Conservation (phyloP, 2,329 filamentous ascomycete genomes). For the Fonsecaea monophora region DNA sequence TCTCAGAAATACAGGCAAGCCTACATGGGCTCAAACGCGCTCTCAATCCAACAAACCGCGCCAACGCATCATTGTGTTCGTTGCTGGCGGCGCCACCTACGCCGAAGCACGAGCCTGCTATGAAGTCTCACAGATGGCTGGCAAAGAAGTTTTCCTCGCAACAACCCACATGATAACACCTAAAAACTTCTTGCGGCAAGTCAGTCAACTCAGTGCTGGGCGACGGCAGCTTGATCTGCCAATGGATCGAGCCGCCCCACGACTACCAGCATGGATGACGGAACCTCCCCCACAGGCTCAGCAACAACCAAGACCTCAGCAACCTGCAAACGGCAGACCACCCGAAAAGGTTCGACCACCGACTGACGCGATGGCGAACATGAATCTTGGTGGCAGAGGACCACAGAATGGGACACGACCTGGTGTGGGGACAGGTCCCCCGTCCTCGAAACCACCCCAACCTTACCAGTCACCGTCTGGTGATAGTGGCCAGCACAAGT, state of each 20-base stretch:
- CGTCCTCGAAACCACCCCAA: conserved; percentile 16
- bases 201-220: conserved; percentile 78
- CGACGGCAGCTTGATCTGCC: conserved; percentile 80
- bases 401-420: conserved; percentile 43
- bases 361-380: conserved; percentile 37
- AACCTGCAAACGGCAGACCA: conserved; percentile 31
- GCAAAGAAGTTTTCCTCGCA: conserved; percentile 83
- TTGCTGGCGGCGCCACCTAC: conserved; percentile 94
- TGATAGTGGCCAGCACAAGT: conserved; percentile 40
- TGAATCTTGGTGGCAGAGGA: conserved; percentile 37
- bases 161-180: conserved; percentile 94
- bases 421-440: conserved; percentile 18
- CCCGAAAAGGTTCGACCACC: conserved; percentile 25
- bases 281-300: conserved; percentile 57
- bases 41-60: conserved; percentile 77
- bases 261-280: conserved; percentile 80
- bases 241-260: conserved; percentile 77
- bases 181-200: conserved; percentile 78
- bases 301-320: conserved; percentile 34
- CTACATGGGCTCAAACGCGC: conserved; percentile 90
- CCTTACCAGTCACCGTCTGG: conserved; percentile 29
- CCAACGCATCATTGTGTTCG: conserved; percentile 90
- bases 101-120: conserved; percentile 90
- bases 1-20: conserved; percentile 80
- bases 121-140: conserved; percentile 74